phyloP scores from a whole-genome alignment of 768 basidiomycete genomes.

The Coprinopsis marcescibilis region DNA sequence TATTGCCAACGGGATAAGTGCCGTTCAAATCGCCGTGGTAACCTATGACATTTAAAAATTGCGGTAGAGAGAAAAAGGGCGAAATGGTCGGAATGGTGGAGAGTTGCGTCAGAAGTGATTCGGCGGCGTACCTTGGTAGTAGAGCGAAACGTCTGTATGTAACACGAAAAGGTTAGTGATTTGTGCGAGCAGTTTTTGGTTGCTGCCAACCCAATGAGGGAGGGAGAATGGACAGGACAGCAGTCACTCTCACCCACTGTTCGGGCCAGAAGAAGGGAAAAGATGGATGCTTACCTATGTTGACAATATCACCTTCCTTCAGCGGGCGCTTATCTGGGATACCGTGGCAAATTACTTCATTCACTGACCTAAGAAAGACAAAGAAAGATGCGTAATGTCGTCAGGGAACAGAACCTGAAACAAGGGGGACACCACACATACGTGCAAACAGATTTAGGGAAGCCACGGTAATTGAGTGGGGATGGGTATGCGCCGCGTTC shows the following conservation, averaged over 20 bases:
- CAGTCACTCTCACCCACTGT: neutral
- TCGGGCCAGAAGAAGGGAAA: neutral
- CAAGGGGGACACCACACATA: constrained; percentile 33
- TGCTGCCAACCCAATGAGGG: neutral
- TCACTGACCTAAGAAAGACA: constrained; percentile 58
- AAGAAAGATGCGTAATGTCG: neutral
- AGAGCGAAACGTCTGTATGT: constrained; percentile 66
- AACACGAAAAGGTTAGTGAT: neutral
- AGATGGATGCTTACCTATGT: constrained; percentile 66
- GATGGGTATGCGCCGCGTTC: constrained; percentile 92
- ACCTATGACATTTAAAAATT: constrained; percentile 36
- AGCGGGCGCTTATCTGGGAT: constrained; percentile 84
- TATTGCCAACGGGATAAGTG: constrained; percentile 84
- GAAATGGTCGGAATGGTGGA: neutral
- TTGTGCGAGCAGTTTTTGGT: neutral
- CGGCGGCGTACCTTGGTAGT: constrained; percentile 57
- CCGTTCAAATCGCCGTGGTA: constrained; percentile 92
- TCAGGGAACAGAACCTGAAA: neutral
- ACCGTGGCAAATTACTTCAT: constrained; percentile 97
- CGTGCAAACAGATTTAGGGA: constrained; percentile 97
- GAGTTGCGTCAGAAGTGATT: neutral
- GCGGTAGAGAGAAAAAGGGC: no score
- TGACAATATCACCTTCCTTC: constrained; percentile 92
- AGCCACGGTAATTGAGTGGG: constrained; percentile 84
- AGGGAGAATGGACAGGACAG: neutral